These are phyloP conservation scores for Populus nigra DNA, from an alignment of 345 rosid species.

Conservation along the genomic window DNA sequence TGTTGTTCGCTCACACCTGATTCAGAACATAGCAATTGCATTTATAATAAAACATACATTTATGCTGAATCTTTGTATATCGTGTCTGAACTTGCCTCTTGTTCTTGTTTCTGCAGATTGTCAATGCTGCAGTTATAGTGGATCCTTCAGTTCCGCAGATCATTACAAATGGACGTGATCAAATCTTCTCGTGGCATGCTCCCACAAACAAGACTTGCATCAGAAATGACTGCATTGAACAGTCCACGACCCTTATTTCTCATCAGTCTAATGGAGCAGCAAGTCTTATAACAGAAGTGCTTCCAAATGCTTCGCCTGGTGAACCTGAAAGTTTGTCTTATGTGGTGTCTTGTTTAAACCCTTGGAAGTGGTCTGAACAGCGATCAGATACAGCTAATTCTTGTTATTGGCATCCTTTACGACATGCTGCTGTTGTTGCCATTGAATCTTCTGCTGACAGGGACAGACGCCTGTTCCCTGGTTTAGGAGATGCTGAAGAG, in stretches of 20 bases:
- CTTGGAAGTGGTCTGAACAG: slow-evolving; percentile 61
- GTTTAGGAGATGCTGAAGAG: slow-evolving; percentile 16
- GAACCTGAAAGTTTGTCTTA: slow-evolving; percentile 18
- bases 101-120: slow-evolving; percentile 40
- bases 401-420: slow-evolving; percentile 62
- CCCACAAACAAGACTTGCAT: slow-evolving; percentile 14
- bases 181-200: slow-evolving; percentile 37
- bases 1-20: not conserved
- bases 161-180: slow-evolving; percentile 66
- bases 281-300: slow-evolving; percentile 7
- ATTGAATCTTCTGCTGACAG: slow-evolving; percentile 81
- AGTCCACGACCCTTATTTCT: slow-evolving; percentile 8
- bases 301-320: slow-evolving; percentile 26
- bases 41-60: not conserved
- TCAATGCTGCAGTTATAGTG: slow-evolving; percentile 81
- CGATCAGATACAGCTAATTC: slow-evolving; percentile 16
- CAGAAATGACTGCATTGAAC: slow-evolving; percentile 18
- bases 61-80: not conserved
- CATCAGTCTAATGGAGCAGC: slow-evolving; percentile 13
- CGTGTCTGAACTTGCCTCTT: not conserved
- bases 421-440: slow-evolving; percentile 78
- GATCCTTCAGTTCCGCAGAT: slow-evolving; percentile 56
- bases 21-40: not conserved
- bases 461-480: slow-evolving; percentile 64
- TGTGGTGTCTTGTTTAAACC: slow-evolving; percentile 64